Percentiles rank a stretch among this genome's conserved stretches.
Evolutionary conservation across 768 basidiomycete genomes (phyloP).

Genomic region (Aureoboletus auriporus): DNA sequence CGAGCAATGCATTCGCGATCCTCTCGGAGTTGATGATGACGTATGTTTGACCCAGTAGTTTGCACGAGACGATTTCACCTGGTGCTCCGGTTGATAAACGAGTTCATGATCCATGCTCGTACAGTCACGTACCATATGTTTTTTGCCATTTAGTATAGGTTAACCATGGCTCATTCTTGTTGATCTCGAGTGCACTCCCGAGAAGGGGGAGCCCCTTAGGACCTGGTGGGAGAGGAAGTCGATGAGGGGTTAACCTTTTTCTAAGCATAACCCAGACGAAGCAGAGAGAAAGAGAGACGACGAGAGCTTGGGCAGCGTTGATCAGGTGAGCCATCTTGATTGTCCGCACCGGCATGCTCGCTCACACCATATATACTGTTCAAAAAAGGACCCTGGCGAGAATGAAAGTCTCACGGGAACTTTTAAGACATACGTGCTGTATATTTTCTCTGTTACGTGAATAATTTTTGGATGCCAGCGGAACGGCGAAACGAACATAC

Average conservation of each 20-base stretch:
- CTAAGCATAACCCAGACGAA: background rate
- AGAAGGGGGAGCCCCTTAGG: slow-evolving; percentile 26
- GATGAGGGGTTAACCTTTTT: slow-evolving; percentile 11
- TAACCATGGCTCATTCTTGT: slow-evolving; percentile 28
- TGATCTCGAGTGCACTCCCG: slow-evolving; percentile 24
- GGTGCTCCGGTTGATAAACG: background rate
- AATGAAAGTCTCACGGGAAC: too few species aligned
- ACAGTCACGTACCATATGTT: slow-evolving; percentile 24
- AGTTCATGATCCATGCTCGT: too few species aligned
- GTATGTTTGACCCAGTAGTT: slow-evolving; percentile 16
- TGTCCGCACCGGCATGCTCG: background rate
- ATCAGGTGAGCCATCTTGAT: slow-evolving; percentile 5
- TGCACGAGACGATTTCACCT: slow-evolving; percentile 22
- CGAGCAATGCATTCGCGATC: slow-evolving; percentile 17
- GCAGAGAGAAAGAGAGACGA: slow-evolving; percentile 2
- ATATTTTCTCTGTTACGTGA: too few species aligned
- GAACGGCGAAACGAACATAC: too few species aligned
- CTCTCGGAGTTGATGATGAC: slow-evolving; percentile 22
- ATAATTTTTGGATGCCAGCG: too few species aligned
- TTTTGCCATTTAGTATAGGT: slow-evolving; percentile 30
- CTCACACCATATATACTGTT: too few species aligned
- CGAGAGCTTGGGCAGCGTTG: background rate
- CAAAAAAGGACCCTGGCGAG: too few species aligned
- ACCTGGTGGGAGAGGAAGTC: slow-evolving; percentile 25
- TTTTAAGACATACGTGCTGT: too few species aligned